These are phyloP conservation scores for Solanum chaucha DNA, from an alignment of 257 asterid species.

Conservation along the genomic window DNA sequence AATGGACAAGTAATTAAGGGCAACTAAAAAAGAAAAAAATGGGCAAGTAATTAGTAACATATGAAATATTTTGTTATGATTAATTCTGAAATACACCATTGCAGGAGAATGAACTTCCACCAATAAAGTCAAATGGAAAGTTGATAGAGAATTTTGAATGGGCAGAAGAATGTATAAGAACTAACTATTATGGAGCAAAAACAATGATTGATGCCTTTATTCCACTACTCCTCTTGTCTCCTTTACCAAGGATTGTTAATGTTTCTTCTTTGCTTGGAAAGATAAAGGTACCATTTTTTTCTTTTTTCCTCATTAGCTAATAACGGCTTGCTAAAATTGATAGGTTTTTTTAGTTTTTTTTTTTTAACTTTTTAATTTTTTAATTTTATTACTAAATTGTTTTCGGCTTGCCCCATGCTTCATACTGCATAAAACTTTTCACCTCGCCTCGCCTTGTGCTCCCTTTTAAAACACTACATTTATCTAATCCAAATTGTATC, in stretches of 20 bases:
- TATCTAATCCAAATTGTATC: too few relatives aligned
- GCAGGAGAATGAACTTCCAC: conserved; percentile 4
- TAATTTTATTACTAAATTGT: too few relatives aligned
- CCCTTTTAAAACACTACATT: too few relatives aligned
- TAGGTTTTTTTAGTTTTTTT: too few relatives aligned
- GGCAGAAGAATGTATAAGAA: conserved; percentile 9
- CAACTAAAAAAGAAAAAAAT: too few relatives aligned
- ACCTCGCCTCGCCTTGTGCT: too few relatives aligned
- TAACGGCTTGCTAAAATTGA: background rate
- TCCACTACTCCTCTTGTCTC: conserved; percentile 10
- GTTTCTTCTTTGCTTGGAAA: conserved; percentile 12
- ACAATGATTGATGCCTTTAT: conserved; percentile 11
- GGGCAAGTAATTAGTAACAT: too few relatives aligned
- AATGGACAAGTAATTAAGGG: too few relatives aligned
- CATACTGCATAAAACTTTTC: too few relatives aligned
- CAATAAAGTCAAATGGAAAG: background rate
- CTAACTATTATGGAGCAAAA: conserved; percentile 16
- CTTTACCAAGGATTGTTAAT: conserved; percentile 17
- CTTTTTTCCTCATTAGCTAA: background rate
- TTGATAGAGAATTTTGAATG: conserved; percentile 4
- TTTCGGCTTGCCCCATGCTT: too few relatives aligned
- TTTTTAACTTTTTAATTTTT: too few relatives aligned
- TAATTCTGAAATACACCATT: background rate
- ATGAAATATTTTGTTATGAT: background rate
- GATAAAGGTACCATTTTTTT: background rate